A percentile compares a stretch with the other conserved stretches of the same genome.
Conservation (phyloP, 345 rosid species). For the Corymbia maculata region DNA sequence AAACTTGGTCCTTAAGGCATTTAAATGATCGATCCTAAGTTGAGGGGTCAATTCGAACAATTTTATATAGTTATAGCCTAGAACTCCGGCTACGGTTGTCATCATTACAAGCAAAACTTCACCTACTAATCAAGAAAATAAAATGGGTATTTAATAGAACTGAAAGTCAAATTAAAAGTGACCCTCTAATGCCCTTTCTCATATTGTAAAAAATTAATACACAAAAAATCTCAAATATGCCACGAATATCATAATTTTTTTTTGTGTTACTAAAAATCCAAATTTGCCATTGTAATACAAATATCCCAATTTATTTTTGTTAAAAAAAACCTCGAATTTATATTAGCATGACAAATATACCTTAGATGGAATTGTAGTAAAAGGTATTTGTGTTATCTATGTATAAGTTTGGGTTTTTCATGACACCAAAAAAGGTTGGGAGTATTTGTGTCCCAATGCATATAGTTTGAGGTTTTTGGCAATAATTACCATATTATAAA, state of each 20-base stretch:
- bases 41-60: neutral
- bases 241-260: neutral
- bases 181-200: neutral
- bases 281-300: neutral
- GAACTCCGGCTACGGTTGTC: neutral
- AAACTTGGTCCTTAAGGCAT: neutral
- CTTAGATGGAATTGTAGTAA: neutral
- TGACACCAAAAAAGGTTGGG: neutral
- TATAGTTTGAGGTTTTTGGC: neutral
- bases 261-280: no score
- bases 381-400: no score
- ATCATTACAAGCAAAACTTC: neutral
- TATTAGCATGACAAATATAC: neutral
- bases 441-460: fast-evolving
- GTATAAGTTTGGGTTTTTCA: no score
- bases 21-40: neutral
- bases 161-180: neutral
- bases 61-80: neutral
- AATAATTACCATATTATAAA: no score
- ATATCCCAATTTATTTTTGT: no score
- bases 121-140: neutral
- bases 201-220: no score
- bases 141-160: neutral
- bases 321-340: fast-evolving
- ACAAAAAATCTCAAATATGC: neutral